phyloP scores from a whole-genome alignment of 768 basidiomycete species.

The Lactarius indigo region DNA sequence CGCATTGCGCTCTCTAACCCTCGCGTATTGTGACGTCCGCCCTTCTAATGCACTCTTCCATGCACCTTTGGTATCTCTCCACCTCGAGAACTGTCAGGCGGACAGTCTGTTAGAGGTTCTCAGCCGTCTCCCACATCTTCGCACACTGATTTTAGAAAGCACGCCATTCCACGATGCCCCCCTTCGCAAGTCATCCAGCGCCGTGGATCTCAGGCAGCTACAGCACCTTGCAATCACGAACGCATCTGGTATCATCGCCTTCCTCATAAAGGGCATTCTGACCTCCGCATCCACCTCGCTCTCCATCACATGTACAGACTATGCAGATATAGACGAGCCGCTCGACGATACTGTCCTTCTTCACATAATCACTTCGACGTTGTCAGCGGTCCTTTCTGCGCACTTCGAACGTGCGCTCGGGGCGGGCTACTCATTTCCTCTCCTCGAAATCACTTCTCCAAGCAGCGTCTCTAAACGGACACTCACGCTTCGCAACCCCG shows the following conservation, averaged over 20 bases:
- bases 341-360: slow-evolving; percentile 8
- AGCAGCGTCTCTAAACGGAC: neutral
- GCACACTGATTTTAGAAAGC: slow-evolving; percentile 1
- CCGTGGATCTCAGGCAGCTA: neutral
- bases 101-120: slow-evolving; percentile 3
- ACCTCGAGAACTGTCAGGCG: neutral
- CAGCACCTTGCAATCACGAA: slow-evolving; percentile 8
- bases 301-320: slow-evolving; percentile 12
- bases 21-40: neutral
- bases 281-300: slow-evolving; percentile 2
- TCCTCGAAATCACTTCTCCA: slow-evolving; percentile 10
- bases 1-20: slow-evolving; percentile 1
- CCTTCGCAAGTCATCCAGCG: neutral
- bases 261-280: slow-evolving; percentile 1
- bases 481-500: neutral
- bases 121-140: slow-evolving; percentile 4
- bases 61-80: slow-evolving; percentile 3
- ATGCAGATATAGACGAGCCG: neutral
- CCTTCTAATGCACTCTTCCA: slow-evolving; percentile 3
- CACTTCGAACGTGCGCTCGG: neutral
- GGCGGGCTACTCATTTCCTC: neutral
- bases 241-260: slow-evolving; percentile 2
- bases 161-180: neutral
- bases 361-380: neutral
- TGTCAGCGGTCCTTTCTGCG: slow-evolving; percentile 11